Conservation (phyloP, 2,329 filamentous ascomycete genomes). For the Colletotrichum tofieldiae region DNA sequence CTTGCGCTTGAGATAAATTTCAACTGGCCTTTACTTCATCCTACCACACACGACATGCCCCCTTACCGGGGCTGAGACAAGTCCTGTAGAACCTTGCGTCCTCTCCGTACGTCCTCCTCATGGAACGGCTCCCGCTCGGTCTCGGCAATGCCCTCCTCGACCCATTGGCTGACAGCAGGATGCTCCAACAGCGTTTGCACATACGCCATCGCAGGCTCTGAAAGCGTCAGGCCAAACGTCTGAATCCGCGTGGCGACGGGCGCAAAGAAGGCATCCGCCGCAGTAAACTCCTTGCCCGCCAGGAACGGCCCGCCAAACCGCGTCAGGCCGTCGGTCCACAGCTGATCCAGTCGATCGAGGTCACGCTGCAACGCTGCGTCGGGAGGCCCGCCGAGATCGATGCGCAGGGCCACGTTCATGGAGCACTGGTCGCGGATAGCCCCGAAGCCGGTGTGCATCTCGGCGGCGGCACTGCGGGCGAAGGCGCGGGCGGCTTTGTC, state of each 20-base stretch:
- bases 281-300: slow-evolving; percentile 55
- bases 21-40: not conserved
- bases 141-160: slow-evolving; percentile 56
- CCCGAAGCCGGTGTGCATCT: slow-evolving; percentile 64
- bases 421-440: slow-evolving; percentile 59
- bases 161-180: slow-evolving; percentile 56
- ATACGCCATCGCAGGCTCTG: slow-evolving; percentile 52
- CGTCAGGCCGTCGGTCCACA: slow-evolving; percentile 57
- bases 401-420: slow-evolving; percentile 59
- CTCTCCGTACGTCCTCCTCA: slow-evolving; percentile 27
- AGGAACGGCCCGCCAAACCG: slow-evolving; percentile 61
- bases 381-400: slow-evolving; percentile 50
- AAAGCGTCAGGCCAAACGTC: slow-evolving; percentile 55
- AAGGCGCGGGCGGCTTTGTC: slow-evolving; percentile 58
- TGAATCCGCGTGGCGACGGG: slow-evolving; percentile 57
- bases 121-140: slow-evolving; percentile 51
- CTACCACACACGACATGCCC: not conserved
- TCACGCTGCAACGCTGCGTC: slow-evolving; percentile 53
- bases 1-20: not conserved
- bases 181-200: slow-evolving; percentile 53
- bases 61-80: slow-evolving; percentile 19
- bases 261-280: slow-evolving; percentile 60
- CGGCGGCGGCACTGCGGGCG: slow-evolving; percentile 60
- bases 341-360: slow-evolving; percentile 53
- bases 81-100: slow-evolving; percentile 27